Evolutionary conservation across 2,329 filamentous ascomycete genomes (phyloP).

Genomic region (Fusarium penzigii): DNA sequence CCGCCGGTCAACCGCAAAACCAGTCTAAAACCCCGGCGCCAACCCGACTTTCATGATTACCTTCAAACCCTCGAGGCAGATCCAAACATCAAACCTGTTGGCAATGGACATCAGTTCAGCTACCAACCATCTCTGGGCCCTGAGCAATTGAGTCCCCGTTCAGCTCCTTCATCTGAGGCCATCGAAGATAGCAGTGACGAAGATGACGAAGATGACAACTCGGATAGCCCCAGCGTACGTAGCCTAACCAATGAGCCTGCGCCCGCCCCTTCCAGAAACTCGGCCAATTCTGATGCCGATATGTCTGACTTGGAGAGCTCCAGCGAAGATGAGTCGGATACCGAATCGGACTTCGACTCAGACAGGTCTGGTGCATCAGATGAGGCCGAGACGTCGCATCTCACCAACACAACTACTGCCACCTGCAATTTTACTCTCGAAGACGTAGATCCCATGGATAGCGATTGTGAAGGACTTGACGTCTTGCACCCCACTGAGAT

Average conservation of each 20-base stretch:
- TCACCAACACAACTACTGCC: constrained; percentile 18
- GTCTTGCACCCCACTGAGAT: constrained; percentile 48
- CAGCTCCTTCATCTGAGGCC: constrained; percentile 33
- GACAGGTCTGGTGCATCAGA: constrained; percentile 26
- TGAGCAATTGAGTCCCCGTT: constrained; percentile 40
- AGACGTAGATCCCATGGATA: constrained; percentile 49
- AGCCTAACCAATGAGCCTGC: constrained; percentile 27
- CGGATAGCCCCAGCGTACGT: constrained; percentile 30
- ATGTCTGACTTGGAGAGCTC: constrained; percentile 17
- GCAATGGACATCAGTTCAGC: constrained; percentile 45
- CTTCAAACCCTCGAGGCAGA: constrained; percentile 35
- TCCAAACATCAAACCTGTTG: constrained; percentile 44
- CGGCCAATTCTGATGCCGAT: constrained; percentile 6
- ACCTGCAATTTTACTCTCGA: constrained; percentile 43
- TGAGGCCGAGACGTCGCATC: constrained; percentile 23
- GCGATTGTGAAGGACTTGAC: constrained; percentile 43
- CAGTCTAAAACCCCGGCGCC: constrained; percentile 33
- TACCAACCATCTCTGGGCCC: constrained; percentile 37
- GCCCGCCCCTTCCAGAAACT: constrained; percentile 1
- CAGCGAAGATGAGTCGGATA: constrained; percentile 21
- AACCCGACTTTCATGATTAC: constrained; percentile 35
- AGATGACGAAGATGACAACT: constrained; percentile 30
- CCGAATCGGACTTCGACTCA: constrained; percentile 23
- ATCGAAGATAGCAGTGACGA: constrained; percentile 21
- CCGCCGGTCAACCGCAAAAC: constrained; percentile 37